Base-by-base conservation (phyloP, 2,329 filamentous ascomycete genomes). In the Purpureocillium lavendulum region DNA sequence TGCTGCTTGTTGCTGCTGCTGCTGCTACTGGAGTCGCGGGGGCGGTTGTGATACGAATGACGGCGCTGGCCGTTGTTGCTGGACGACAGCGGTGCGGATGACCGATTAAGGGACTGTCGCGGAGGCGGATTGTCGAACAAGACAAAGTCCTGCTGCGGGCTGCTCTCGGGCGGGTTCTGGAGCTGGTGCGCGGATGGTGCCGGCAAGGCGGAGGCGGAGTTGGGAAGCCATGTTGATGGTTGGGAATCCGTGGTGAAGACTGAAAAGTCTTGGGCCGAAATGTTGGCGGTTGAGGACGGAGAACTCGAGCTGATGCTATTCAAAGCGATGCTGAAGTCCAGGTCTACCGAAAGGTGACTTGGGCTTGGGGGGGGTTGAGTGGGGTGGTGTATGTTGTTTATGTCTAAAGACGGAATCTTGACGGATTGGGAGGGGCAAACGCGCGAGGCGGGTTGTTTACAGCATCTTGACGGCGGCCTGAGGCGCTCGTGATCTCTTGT, bases 181-280 rank as follows among this genome's bases (percentile, higher is more conserved):
- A 67, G 66, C 62, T 76, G 65, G 51, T 69, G 75, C 68, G 71
- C 71, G 68, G 75, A 61, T 67, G 65, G 53, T 69, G 75, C 77
- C 77, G 75, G 75, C 74, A 70, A 73, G 72, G 68, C 75, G 62
- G 69, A 55, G 57, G 71, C 69, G 70, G 69, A 77, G 70, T 79
- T 80, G 74, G 82, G 76, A 80, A 74, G 82, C 84, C 84, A 89
- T 89, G 74, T 55, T 87, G 79, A 77, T 26, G 21, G 21, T 67
- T 73, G 72, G 64, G 79, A 76, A 85, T 84, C 83, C 84, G 84
- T 88, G 75, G 74, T 87, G 82, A 82, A 82, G 80, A 84, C 80
- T 77, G 71, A 58, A 53, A 73, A 77, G 77, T 82, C 80, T 77
- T 71, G 75, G 58, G 65, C 61, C 67, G 70, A 61, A 75, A 78